A percentile compares a stretch with the other conserved stretches of the same genome.
Conservation (phyloP, 768 basidiomycete genomes). For the Termitomyces sp. region DNA sequence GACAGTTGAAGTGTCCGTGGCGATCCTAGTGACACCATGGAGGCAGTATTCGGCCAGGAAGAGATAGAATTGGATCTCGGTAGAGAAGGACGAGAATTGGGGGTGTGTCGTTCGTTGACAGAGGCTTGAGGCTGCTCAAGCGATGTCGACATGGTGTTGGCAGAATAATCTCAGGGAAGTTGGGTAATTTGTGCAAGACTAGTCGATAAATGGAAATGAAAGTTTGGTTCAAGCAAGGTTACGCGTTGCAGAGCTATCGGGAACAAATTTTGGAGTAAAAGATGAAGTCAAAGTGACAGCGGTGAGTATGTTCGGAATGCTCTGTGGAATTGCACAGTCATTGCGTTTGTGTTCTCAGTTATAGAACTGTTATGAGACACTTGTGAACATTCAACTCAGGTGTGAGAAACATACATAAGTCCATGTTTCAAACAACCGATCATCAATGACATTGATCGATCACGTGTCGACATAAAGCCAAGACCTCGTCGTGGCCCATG, state of each 20-base stretch:
- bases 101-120: conserved; percentile 1
- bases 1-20: conserved; percentile 1
- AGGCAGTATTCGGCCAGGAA: conserved; percentile 14
- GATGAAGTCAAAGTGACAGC: neutral
- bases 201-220: neutral
- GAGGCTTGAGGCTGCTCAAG: conserved; percentile 3
- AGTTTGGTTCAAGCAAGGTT: neutral
- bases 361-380: neutral
- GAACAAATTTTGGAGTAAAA: neutral
- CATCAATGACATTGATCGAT: neutral
- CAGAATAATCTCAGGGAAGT: neutral
- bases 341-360: neutral
- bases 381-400: conserved; percentile 3
- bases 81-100: conserved; percentile 8
- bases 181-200: neutral
- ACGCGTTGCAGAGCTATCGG: neutral
- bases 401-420: conserved; percentile 8
- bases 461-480: too few relatives aligned
- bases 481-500: neutral
- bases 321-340: neutral
- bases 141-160: conserved; percentile 6
- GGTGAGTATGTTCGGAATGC: neutral
- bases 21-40: conserved; percentile 15
- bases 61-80: conserved; percentile 15
- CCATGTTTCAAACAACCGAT: conserved; percentile 11